phyloP scores from a whole-genome alignment of 1,284 basidiomycete species.

The Rhizoctonia solani region DNA sequence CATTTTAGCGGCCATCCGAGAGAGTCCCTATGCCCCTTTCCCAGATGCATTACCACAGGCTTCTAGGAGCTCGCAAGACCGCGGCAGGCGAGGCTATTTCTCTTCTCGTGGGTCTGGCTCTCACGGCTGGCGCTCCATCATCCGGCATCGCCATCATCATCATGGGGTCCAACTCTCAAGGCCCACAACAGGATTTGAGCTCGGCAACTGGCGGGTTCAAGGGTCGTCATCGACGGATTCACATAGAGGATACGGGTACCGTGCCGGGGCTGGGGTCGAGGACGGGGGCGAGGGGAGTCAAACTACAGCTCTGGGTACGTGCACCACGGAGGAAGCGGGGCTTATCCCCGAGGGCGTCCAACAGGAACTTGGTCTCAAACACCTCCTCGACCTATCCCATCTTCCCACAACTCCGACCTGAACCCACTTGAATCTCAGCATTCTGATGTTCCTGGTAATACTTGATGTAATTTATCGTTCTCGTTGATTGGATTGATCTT shows the following conservation, averaged over 20 bases:
- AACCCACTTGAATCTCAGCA: no score
- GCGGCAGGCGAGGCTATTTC: neutral
- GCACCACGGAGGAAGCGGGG: neutral
- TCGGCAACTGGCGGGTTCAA: neutral
- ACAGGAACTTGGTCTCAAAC: neutral
- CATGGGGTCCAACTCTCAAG: no score
- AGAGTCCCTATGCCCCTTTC: neutral
- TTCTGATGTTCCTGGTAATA: neutral
- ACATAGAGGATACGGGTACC: neutral
- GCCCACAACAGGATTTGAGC: neutral
- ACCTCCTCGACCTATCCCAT: no score
- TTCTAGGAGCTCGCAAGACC: neutral
- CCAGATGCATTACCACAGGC: neutral
- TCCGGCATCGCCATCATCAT: no score
- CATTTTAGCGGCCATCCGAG: slow-evolving; percentile 4
- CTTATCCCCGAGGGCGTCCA: neutral
- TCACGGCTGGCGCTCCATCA: neutral
- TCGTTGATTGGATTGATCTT: neutral
- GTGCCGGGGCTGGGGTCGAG: no score
- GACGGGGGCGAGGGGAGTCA: no score
- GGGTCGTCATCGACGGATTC: neutral
- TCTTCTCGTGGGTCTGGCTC: neutral
- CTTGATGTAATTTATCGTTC: no score
- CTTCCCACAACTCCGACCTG: no score
- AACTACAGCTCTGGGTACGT: neutral